Conservation (phyloP, 495 filamentous ascomycete genomes). For the Neurospora tetraspora region DNA sequence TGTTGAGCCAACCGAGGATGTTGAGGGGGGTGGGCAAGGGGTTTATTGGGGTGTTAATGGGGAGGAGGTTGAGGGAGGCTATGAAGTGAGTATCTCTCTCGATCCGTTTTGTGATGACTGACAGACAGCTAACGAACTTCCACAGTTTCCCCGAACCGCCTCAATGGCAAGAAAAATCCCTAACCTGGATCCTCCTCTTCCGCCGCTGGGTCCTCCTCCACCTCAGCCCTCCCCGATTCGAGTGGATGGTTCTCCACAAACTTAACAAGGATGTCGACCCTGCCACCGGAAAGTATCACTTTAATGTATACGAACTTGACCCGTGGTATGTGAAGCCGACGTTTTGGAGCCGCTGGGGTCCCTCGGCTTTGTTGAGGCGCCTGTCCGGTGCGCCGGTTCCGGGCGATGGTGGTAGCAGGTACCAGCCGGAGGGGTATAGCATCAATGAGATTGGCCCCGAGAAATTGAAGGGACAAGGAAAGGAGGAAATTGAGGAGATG, state of each 20-base stretch:
- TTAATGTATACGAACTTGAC: slow-evolving; percentile 34
- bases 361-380: slow-evolving; percentile 38
- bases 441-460: slow-evolving; percentile 45
- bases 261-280: slow-evolving; percentile 19
- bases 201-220: slow-evolving; percentile 42
- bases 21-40: slow-evolving; percentile 34
- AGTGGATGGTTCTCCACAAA: slow-evolving; percentile 23
- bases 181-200: slow-evolving; percentile 22
- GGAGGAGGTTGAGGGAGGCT: slow-evolving; percentile 44
- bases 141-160: slow-evolving; percentile 1
- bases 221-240: slow-evolving; percentile 30
- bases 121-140: neutral
- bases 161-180: neutral
- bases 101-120: too few species aligned
- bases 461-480: slow-evolving; percentile 42
- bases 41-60: slow-evolving; percentile 47
- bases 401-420: slow-evolving; percentile 46
- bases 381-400: slow-evolving; percentile 42
- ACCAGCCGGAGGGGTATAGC: slow-evolving; percentile 43
- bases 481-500: slow-evolving; percentile 31
- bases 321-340: slow-evolving; percentile 53
- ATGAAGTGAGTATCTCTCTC: slow-evolving; percentile 44
- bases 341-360: slow-evolving; percentile 45
- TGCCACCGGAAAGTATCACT: slow-evolving; percentile 34
- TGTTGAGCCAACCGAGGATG: slow-evolving; percentile 39